phyloP scores from a whole-genome alignment of 2,329 filamentous ascomycete genomes.

The Davidsoniella australis region DNA sequence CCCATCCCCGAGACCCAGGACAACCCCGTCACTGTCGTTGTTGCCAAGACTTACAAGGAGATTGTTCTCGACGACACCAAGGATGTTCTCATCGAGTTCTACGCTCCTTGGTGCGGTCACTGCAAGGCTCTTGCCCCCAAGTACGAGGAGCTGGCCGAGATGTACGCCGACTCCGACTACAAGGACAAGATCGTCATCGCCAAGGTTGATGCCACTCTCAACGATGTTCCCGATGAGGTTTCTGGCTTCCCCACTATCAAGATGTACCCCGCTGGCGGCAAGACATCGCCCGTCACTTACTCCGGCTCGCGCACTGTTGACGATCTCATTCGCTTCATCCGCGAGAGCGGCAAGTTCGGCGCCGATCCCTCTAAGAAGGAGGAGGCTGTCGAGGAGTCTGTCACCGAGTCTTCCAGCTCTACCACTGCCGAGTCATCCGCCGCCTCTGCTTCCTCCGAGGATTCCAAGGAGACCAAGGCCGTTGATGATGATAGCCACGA shows the following conservation, averaged over 20 bases:
- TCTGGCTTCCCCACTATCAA: constrained; percentile 99
- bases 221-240: constrained; percentile 94
- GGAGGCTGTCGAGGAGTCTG: constrained; percentile 36
- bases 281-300: constrained; percentile 75
- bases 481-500: constrained; percentile 37
- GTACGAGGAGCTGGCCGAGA: constrained; percentile 77
- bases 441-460: constrained; percentile 28
- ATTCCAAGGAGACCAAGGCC: constrained; percentile 23
- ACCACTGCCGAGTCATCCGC: constrained; percentile 23
- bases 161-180: constrained; percentile 62
- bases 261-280: constrained; percentile 81
- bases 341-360: constrained; percentile 86
- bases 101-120: constrained; percentile 98
- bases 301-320: constrained; percentile 73
- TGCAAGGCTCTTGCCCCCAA: constrained; percentile 96
- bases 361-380: constrained; percentile 42
- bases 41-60: constrained; percentile 85
- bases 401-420: constrained; percentile 2
- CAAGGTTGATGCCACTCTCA: constrained; percentile 91
- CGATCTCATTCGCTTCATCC: constrained; percentile 81
- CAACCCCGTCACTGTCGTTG: constrained; percentile 69
- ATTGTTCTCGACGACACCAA: constrained; percentile 85
- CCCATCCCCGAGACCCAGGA: constrained; percentile 88
- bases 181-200: constrained; percentile 78
- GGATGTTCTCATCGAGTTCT: constrained; percentile 96